A percentile compares a stretch with the other conserved stretches of the same genome.
Conservation (phyloP, 2,329 filamentous ascomycete genomes). For the Samsoniella hepiali region DNA sequence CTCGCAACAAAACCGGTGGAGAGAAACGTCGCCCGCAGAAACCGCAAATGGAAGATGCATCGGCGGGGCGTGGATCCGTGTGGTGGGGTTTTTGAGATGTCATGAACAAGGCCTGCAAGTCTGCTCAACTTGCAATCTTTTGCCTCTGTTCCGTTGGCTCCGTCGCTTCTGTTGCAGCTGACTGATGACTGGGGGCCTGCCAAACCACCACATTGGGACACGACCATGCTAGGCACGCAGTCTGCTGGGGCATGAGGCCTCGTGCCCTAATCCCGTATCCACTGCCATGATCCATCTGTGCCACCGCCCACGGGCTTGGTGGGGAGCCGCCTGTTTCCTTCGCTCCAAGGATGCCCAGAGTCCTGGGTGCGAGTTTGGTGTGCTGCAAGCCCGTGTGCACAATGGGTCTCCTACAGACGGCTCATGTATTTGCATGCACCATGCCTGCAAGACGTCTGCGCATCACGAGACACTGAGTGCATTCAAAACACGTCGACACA, state of each 20-base stretch:
- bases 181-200: slow-evolving; percentile 5
- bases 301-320: slow-evolving; percentile 13
- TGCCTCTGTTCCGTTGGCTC: slow-evolving; percentile 2
- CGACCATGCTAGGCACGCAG: slow-evolving; percentile 2
- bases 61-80: slow-evolving; percentile 15
- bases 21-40: slow-evolving; percentile 13
- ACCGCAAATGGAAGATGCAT: slow-evolving; percentile 17
- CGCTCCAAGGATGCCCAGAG: slow-evolving; percentile 8
- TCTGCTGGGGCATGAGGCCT: slow-evolving; percentile 22
- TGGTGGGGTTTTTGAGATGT: slow-evolving; percentile 15
- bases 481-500: slow-evolving; percentile 12
- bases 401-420: neutral
- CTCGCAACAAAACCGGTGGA: slow-evolving; percentile 1
- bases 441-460: slow-evolving; percentile 12
- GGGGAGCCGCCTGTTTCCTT: slow-evolving; percentile 1
- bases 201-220: slow-evolving; percentile 13
- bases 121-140: neutral
- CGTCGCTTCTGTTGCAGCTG: neutral
- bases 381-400: neutral
- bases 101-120: neutral
- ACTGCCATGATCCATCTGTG: slow-evolving; percentile 22
- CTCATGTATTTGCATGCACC: slow-evolving; percentile 8
- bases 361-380: slow-evolving; percentile 9
- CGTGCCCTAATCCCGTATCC: slow-evolving; percentile 31
- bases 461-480: slow-evolving; percentile 17